A percentile compares a stretch with the other conserved stretches of the same genome.
phyloP scores from a whole-genome alignment of 1,284 basidiomycete genomes.

The Gomphus bonarii region DNA sequence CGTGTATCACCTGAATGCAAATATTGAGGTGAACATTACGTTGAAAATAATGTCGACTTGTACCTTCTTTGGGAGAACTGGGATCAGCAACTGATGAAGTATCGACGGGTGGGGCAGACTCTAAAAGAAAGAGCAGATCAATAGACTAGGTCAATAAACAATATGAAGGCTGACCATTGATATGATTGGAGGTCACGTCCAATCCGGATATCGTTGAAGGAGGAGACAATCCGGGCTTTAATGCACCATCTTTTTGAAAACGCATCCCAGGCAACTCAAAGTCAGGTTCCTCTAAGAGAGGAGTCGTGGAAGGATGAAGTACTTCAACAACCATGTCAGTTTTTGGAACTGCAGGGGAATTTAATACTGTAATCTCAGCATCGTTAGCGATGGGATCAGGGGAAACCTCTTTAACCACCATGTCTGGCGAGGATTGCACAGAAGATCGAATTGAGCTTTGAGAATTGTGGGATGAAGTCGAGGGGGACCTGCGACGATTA shows the following conservation, averaged over 20 bases:
- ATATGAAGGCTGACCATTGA: background rate
- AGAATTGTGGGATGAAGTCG: background rate
- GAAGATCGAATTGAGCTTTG: constrained; percentile 8
- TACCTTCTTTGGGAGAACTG: background rate
- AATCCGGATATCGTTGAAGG: background rate
- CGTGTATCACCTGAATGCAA: background rate
- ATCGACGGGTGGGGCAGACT: background rate
- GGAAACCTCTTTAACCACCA: background rate
- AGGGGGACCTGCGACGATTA: background rate
- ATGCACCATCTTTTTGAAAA: constrained; percentile 6
- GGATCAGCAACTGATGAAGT: background rate
- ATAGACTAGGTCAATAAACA: background rate
- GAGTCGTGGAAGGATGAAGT: background rate
- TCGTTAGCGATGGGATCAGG: background rate
- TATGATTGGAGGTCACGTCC: background rate
- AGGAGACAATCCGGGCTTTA: constrained; percentile 1
- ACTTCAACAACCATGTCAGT: background rate
- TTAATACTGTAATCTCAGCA: background rate
- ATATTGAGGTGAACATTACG: background rate
- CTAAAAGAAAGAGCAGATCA: background rate
- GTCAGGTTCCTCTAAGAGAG: background rate
- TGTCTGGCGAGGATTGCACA: background rate
- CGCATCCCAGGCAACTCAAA: constrained; percentile 10
- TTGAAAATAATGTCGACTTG: background rate
- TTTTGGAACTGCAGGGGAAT: background rate